Conservation (phyloP, 345 rosid genomes). For the Melaleuca quinquenervia region DNA sequence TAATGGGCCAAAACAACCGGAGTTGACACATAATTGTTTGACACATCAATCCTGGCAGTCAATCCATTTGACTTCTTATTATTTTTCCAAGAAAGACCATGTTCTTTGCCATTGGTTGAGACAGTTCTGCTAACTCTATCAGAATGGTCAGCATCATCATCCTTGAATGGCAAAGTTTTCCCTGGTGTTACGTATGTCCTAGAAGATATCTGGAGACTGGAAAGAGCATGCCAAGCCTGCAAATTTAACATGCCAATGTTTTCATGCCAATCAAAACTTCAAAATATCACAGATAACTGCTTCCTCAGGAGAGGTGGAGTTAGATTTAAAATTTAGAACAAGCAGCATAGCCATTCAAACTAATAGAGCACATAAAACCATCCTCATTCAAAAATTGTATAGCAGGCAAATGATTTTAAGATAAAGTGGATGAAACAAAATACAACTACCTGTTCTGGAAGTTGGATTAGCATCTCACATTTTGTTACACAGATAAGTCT, state of each 20-base stretch:
- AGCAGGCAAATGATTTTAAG: neutral
- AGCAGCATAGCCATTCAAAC: neutral
- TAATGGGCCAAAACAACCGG: neutral
- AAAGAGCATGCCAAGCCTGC: conserved; percentile 89
- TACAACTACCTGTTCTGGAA: neutral
- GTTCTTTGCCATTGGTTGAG: conserved; percentile 9
- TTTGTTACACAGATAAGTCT: neutral
- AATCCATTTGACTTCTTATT: neutral
- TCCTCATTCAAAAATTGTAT: neutral
- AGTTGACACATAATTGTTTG: neutral
- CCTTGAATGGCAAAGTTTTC: conserved; percentile 36
- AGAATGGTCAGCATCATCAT: conserved; percentile 12
- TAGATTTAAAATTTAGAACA: neutral
- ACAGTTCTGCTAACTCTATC: conserved; percentile 27
- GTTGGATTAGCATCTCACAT: neutral
- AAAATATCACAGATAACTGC: neutral
- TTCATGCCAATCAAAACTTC: neutral
- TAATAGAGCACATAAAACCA: neutral
- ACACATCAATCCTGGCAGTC: neutral
- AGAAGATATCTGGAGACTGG: conserved; percentile 43
- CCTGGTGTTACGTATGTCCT: conserved; percentile 69
- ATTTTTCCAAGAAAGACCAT: neutral
- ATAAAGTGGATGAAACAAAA: neutral
- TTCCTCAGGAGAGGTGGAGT: neutral
- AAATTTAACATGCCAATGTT: neutral